These are phyloP conservation scores for Staphylotrichum tortipilum DNA, from an alignment of 495 filamentous ascomycete genomes.

Conservation along the genomic window DNA sequence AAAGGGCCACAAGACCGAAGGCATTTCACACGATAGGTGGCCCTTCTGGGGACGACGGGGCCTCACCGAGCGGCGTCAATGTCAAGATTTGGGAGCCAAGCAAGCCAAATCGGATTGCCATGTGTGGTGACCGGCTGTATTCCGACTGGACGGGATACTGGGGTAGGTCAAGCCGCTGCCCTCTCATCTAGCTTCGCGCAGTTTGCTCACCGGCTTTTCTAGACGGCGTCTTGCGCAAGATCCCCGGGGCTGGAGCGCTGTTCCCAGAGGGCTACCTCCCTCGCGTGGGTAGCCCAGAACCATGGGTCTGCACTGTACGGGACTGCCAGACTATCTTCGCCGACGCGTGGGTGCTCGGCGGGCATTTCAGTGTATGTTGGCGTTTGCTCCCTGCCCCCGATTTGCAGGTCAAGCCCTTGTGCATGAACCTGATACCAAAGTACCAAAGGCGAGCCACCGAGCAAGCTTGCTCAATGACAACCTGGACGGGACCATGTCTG, in stretches of 20 bases:
- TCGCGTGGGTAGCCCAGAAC: not conserved
- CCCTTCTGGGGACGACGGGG: too few species aligned
- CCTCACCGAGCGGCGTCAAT: not conserved
- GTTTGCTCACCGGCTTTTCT: not conserved
- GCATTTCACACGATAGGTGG: not conserved
- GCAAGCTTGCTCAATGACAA: slow-evolving; percentile 17
- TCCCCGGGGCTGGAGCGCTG: slow-evolving; percentile 8
- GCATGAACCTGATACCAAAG: too few species aligned
- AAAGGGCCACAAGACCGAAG: not conserved
- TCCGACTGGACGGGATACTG: slow-evolving; percentile 11
- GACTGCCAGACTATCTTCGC: slow-evolving; percentile 10
- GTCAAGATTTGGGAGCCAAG: too few species aligned
- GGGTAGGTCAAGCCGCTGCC: not conserved
- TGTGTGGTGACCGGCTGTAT: slow-evolving; percentile 5
- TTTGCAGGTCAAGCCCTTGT: too few species aligned
- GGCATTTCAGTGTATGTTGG: slow-evolving; percentile 19
- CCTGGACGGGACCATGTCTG: slow-evolving; percentile 11
- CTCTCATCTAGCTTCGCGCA: not conserved
- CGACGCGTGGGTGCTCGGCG: slow-evolving; percentile 6
- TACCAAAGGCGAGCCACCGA: slow-evolving; percentile 11
- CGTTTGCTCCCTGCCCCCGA: not conserved
- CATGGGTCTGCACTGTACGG: slow-evolving; percentile 17
- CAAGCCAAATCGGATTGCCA: not conserved
- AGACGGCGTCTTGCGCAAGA: not conserved
- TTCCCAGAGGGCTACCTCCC: slow-evolving; percentile 18